Conservation (phyloP, 1,284 basidiomycete genomes). For the Kalmanozyma brasiliensis region DNA sequence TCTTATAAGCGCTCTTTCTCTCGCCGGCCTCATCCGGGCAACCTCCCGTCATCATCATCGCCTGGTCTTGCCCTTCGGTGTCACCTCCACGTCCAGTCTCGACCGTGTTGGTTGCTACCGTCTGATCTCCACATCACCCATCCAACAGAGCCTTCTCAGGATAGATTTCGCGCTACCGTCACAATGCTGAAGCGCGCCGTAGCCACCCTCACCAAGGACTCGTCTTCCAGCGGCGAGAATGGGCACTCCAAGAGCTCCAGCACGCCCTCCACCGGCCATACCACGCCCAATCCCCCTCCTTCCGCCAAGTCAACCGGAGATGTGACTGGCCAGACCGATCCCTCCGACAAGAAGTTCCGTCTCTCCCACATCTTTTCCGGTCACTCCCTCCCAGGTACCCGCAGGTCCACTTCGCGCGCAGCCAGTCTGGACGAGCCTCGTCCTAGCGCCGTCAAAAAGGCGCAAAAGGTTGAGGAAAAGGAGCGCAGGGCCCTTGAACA, state of each 20-base stretch:
- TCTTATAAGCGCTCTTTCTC: neutral
- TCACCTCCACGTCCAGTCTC: conserved; percentile 52
- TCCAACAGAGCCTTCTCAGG: no score
- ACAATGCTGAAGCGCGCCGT: conserved; percentile 46
- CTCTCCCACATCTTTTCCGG: conserved; percentile 51
- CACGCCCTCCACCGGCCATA: conserved; percentile 12
- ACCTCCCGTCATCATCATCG: neutral
- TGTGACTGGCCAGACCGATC: conserved; percentile 17
- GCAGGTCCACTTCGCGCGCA: conserved; percentile 25
- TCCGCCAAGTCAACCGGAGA: conserved; percentile 32
- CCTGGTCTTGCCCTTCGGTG: neutral
- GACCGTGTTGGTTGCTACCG: conserved; percentile 46
- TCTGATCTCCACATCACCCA: neutral
- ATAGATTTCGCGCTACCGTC: neutral
- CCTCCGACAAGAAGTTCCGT: conserved; percentile 40
- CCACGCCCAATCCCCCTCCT: conserved; percentile 20
- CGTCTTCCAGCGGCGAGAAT: conserved; percentile 22
- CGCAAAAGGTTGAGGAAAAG: conserved; percentile 46
- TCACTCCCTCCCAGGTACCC: conserved; percentile 18
- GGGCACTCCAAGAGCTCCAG: conserved; percentile 13
- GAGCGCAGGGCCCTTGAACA: conserved; percentile 47
- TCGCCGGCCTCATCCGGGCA: neutral
- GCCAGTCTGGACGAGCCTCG: conserved; percentile 42
- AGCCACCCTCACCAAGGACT: conserved; percentile 28
- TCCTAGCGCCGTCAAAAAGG: conserved; percentile 42